Evolutionary conservation across 2,329 filamentous ascomycete genomes (phyloP).

Genomic region (Cryoendolithus antarcticus): DNA sequence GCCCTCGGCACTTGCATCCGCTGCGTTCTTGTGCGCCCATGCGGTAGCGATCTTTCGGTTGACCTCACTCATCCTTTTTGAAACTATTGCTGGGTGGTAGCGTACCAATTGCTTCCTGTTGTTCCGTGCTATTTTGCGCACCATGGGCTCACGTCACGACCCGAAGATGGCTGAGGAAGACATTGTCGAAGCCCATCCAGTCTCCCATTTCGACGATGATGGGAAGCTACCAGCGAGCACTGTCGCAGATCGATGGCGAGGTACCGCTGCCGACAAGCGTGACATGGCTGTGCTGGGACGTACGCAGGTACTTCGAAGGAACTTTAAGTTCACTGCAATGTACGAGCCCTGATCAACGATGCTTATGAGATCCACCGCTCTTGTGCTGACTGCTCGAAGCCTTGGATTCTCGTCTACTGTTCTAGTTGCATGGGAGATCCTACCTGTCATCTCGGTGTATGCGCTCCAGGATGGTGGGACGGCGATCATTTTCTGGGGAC

Average conservation of each 20-base stretch:
- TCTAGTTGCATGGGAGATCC: conserved; percentile 4
- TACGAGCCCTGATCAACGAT: conserved; percentile 1
- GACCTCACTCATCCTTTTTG: too few relatives aligned
- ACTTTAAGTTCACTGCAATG: conserved; percentile 4
- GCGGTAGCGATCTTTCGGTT: too few relatives aligned
- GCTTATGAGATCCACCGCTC: not conserved
- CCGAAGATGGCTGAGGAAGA: too few relatives aligned
- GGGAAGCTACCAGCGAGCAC: not conserved
- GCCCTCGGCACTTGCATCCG: too few relatives aligned
- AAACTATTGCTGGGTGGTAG: too few relatives aligned
- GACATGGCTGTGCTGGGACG: conserved; percentile 4
- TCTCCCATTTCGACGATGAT: not conserved
- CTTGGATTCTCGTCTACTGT: not conserved
- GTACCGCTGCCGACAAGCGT: conserved; percentile 1
- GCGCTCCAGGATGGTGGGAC: conserved; percentile 12
- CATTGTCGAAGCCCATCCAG: too few relatives aligned
- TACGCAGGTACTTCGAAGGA: conserved; percentile 5
- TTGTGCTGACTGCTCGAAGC: not conserved
- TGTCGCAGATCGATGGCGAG: not conserved
- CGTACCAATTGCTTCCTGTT: too few relatives aligned
- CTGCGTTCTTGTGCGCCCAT: too few relatives aligned
- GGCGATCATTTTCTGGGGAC: conserved; percentile 12
- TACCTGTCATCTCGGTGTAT: conserved; percentile 1
- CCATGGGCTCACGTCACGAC: too few relatives aligned
- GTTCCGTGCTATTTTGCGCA: too few relatives aligned